Evolutionary conservation across 768 basidiomycete species (phyloP).

Genomic region (Rhodotorula paludigena): DNA sequence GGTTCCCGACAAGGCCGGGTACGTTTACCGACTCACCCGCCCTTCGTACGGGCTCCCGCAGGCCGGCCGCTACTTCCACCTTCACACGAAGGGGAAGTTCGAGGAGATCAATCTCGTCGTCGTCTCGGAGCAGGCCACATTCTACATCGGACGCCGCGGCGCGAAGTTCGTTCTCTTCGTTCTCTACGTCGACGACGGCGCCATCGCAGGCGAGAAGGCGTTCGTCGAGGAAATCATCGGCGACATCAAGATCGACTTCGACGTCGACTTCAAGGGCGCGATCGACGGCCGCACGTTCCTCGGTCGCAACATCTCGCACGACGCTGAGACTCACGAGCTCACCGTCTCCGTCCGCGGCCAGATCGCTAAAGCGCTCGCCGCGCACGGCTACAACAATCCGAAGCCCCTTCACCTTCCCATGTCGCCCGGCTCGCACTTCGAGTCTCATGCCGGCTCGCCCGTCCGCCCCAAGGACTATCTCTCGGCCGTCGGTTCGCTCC

Average conservation of each 20-base stretch:
- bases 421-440: background rate
- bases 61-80: background rate
- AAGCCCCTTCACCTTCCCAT: background rate
- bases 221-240: constrained; percentile 23
- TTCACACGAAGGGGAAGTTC: background rate
- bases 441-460: background rate
- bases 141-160: background rate
- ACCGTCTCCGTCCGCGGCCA: background rate
- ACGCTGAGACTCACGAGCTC: background rate
- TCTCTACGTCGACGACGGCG: constrained; percentile 22
- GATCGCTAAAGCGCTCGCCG: background rate
- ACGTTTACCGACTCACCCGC: background rate
- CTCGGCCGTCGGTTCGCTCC: background rate
- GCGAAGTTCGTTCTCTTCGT: background rate
- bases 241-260: background rate
- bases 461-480: background rate
- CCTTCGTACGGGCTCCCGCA: background rate
- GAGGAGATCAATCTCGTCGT: background rate
- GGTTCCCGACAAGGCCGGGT: no score
- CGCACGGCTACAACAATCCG: background rate
- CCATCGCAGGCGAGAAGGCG: constrained; percentile 38
- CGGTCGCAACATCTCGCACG: background rate
- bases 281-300: background rate
- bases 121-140: background rate
- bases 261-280: constrained; percentile 39